Conservation (phyloP, 2,329 filamentous ascomycete genomes). For the Orbilia blumenaviensis region DNA sequence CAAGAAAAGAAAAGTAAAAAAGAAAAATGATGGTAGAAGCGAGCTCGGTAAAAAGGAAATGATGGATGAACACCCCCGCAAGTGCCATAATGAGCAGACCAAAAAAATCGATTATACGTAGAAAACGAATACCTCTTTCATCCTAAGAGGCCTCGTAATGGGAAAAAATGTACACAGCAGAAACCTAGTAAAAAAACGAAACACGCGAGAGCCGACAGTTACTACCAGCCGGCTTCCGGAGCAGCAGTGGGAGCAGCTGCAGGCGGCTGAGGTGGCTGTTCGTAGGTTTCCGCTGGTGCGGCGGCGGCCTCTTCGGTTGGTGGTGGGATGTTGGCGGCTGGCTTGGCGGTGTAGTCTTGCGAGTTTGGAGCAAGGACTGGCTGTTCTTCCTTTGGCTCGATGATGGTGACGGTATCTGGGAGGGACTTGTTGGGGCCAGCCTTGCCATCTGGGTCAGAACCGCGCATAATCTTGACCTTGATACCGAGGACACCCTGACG, state of each 20-base stretch:
- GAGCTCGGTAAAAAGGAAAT: conserved; percentile 42
- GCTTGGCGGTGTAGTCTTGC: conserved; percentile 80
- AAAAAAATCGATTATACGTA: conserved; percentile 43
- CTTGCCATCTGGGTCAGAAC: conserved; percentile 99
- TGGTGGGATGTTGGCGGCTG: conserved; percentile 35
- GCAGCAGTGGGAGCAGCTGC: conserved; percentile 21
- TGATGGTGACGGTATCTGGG: conserved; percentile 98
- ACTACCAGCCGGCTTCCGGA: conserved; percentile 39
- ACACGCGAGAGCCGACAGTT: conserved; percentile 21
- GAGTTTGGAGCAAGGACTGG: conserved; percentile 92
- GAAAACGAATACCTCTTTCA: conserved; percentile 13
- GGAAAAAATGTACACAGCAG: conserved; percentile 50
- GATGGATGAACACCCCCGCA: conserved; percentile 38
- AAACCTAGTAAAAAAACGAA: conserved; percentile 16
- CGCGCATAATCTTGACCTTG: conserved; percentile 99
- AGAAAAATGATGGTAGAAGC: conserved; percentile 8
- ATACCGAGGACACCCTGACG: conserved; percentile 99
- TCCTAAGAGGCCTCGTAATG: conserved; percentile 5
- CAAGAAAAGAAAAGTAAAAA: conserved; percentile 9
- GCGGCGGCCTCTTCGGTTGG: conserved; percentile 31
- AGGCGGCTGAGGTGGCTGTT: conserved; percentile 27
- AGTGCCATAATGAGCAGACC: conserved; percentile 50
- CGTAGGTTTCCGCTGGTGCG: conserved; percentile 44
- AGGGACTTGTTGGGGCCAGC: conserved; percentile 95
- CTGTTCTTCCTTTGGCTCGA: conserved; percentile 99